Evolutionary conservation across 2,329 filamentous ascomycete genomes (phyloP).

Genomic region (Sphaceloma murrayae): DNA sequence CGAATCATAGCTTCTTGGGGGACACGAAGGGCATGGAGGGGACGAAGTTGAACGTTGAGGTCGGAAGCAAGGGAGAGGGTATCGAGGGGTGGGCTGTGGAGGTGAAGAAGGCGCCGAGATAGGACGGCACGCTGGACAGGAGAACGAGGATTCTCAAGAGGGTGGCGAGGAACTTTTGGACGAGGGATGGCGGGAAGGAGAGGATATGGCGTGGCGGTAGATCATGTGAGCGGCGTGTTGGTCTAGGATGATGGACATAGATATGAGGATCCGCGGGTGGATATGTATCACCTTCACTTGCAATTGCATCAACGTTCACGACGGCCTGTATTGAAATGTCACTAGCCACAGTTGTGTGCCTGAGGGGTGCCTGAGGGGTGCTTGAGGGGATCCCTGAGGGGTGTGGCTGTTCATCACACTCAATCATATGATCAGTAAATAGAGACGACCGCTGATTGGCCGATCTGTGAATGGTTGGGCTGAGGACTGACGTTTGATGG

Average conservation of each 20-base stretch:
- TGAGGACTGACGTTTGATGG: background rate
- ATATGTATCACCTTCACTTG: constrained; percentile 15
- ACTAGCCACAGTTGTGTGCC: background rate
- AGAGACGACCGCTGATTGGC: too few relatives aligned
- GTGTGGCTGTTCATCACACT: too few relatives aligned
- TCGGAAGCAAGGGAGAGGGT: constrained; percentile 77
- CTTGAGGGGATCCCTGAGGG: too few relatives aligned
- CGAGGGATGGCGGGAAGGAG: background rate
- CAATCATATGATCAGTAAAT: too few relatives aligned
- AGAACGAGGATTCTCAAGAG: background rate
- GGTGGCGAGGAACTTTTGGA: background rate
- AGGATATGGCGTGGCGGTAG: background rate
- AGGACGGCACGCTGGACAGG: background rate
- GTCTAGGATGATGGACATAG: background rate
- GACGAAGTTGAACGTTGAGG: constrained; percentile 62
- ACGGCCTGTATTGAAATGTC: background rate
- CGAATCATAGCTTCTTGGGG: constrained; percentile 69
- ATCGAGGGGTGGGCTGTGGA: constrained; percentile 92
- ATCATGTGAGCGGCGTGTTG: background rate
- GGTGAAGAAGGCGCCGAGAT: constrained; percentile 49
- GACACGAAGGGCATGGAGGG: constrained; percentile 83
- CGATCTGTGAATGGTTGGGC: background rate
- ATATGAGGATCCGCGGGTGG: constrained; percentile 1
- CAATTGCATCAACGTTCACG: constrained; percentile 10
- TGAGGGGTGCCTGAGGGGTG: too few relatives aligned